Conservation (phyloP, 192 early-diverging fungal genomes). For the Rhizophagus clarus region DNA sequence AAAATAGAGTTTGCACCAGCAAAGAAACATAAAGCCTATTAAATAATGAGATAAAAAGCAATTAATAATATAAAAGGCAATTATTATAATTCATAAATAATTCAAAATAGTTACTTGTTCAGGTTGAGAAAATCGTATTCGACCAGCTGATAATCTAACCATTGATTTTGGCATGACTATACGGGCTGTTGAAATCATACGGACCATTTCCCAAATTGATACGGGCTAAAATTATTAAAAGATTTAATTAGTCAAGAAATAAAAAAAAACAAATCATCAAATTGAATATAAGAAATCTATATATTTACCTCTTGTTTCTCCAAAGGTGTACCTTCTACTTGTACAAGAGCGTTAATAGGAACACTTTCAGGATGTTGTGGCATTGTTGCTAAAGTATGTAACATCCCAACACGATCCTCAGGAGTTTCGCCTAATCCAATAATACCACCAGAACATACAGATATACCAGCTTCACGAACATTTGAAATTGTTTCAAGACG, state of each 20-base stretch:
- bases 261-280: neutral
- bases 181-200: constrained; percentile 83
- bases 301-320: constrained; percentile 62
- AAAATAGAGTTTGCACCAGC: constrained; percentile 86
- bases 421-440: constrained; percentile 79
- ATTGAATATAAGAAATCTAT: neutral
- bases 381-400: constrained; percentile 73
- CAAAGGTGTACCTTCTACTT: constrained; percentile 81
- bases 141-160: constrained; percentile 76
- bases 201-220: constrained; percentile 81
- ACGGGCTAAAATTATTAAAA: constrained; percentile 53
- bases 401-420: constrained; percentile 73
- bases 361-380: constrained; percentile 76
- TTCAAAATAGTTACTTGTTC: constrained; percentile 48
- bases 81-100: neutral
- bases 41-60: neutral
- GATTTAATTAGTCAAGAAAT: neutral
- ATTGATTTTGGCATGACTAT: constrained; percentile 81
- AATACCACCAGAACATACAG: constrained; percentile 83
- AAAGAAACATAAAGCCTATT: constrained; percentile 71
- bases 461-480: constrained; percentile 77
- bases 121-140: constrained; percentile 67
- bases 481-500: constrained; percentile 71
- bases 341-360: constrained; percentile 78
- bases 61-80: neutral